These are phyloP conservation scores for Nakaseomyces kungkrabaensis DNA, from an alignment of 1,139 yeast genomes.

Conservation along the genomic window DNA sequence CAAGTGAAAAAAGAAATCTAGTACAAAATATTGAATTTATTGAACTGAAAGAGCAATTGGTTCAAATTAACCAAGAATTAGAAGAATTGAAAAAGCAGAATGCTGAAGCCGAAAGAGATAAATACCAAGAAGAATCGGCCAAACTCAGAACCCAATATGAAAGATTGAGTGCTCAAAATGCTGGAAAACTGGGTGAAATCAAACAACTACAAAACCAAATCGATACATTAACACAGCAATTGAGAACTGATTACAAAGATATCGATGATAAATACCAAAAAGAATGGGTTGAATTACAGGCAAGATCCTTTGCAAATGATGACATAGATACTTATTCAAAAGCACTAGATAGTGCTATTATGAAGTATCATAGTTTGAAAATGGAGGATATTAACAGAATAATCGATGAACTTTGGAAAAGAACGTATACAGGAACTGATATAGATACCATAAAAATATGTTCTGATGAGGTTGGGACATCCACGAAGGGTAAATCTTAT, in stretches of 20 bases:
- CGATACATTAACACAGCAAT: constrained; percentile 43
- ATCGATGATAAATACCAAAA: constrained; percentile 54
- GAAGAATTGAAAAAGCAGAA: constrained; percentile 40
- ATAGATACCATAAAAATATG: constrained; percentile 82
- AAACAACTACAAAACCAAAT: constrained; percentile 75
- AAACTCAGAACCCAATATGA: constrained; percentile 47
- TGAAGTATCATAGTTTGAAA: constrained; percentile 83
- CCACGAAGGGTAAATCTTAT: constrained; percentile 60
- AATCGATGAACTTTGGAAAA: constrained; percentile 85
- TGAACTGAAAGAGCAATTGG: constrained; percentile 32
- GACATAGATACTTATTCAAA: constrained; percentile 76
- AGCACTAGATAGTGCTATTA: constrained; percentile 85
- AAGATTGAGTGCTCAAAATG: constrained; percentile 53
- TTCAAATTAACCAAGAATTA: constrained; percentile 32
- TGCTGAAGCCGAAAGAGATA: constrained; percentile 56
- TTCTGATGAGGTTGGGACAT: constrained; percentile 56
- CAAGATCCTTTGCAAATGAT: constrained; percentile 68
- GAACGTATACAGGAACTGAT: constrained; percentile 90
- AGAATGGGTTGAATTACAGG: constrained; percentile 70
- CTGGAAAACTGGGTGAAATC: constrained; percentile 77
- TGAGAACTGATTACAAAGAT: constrained; percentile 60
- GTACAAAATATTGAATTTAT: constrained; percentile 47
- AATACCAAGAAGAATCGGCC: constrained; percentile 52
- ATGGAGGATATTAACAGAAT: constrained; percentile 90
- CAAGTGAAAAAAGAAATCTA: constrained; percentile 43